Conservation (phyloP, 169 alveolate species). For the Cytauxzoon felis region DNA sequence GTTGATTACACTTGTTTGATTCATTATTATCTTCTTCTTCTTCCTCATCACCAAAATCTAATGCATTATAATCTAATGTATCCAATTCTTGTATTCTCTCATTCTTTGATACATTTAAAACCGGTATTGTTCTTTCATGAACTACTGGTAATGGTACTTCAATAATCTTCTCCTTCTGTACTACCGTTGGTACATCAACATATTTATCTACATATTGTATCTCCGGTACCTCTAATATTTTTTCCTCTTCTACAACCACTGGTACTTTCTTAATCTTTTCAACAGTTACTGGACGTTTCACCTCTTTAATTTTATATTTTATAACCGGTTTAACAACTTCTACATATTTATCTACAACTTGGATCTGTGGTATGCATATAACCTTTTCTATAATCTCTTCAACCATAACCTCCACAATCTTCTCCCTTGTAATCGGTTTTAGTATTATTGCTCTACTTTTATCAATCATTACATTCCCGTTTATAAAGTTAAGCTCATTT, state of each 20-base stretch:
- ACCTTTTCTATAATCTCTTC: slow-evolving; percentile 83
- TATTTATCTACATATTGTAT: slow-evolving; percentile 79
- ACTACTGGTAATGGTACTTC: slow-evolving; percentile 84
- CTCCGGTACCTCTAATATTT: slow-evolving; percentile 85
- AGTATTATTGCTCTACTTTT: slow-evolving; percentile 63
- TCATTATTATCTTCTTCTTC: background rate
- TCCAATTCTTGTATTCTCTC: slow-evolving; percentile 83
- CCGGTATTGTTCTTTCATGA: slow-evolving; percentile 85
- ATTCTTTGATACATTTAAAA: slow-evolving; percentile 73
- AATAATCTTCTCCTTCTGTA: slow-evolving; percentile 82
- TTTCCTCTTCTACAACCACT: slow-evolving; percentile 83
- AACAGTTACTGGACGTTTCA: slow-evolving; percentile 81
- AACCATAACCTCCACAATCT: slow-evolving; percentile 83
- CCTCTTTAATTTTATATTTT: slow-evolving; percentile 78
- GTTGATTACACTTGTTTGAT: no score
- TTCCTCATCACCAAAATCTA: background rate
- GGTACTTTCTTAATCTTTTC: slow-evolving; percentile 83
- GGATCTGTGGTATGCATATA: slow-evolving; percentile 86
- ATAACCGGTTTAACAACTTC: slow-evolving; percentile 85
- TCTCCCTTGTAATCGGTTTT: slow-evolving; percentile 79
- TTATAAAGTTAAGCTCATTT: background rate
- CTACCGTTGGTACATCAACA: slow-evolving; percentile 85
- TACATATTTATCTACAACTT: slow-evolving; percentile 83
- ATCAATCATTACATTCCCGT: slow-evolving; percentile 9
- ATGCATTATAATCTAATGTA: slow-evolving; percentile 27